These are phyloP conservation scores for Oryza australiensis DNA, from an alignment of 176 grass and related monocot genomes.

Conservation along the genomic window DNA sequence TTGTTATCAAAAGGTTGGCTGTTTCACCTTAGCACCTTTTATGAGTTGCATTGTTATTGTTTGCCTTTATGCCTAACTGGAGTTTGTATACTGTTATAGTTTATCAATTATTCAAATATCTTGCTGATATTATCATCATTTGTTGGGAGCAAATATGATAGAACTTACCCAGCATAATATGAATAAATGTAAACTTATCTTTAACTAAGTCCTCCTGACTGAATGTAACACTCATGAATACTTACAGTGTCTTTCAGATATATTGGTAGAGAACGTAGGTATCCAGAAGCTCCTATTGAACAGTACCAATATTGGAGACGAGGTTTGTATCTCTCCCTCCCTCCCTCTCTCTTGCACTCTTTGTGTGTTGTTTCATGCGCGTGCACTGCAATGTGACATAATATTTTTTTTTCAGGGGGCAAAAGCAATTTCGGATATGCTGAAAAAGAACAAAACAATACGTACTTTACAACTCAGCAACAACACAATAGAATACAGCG, in stretches of 20 bases:
- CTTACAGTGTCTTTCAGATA: slow-evolving; percentile 98
- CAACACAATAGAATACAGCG: slow-evolving; percentile 87
- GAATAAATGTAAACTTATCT: not conserved
- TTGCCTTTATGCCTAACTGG: slow-evolving; percentile 2
- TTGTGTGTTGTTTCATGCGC: not conserved
- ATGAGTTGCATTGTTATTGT: slow-evolving; percentile 19
- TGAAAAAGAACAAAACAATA: slow-evolving; percentile 87
- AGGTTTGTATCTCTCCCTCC: slow-evolving; percentile 46
- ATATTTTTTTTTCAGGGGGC: slow-evolving; percentile 65
- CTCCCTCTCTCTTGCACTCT: not conserved
- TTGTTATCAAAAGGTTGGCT: slow-evolving; percentile 13
- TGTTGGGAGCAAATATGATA: slow-evolving; percentile 8
- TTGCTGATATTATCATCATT: not conserved
- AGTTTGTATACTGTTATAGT: not conserved
- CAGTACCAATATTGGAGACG: slow-evolving; percentile 86
- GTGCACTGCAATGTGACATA: slow-evolving; percentile 1
- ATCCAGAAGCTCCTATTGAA: slow-evolving; percentile 94
- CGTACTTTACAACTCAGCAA: slow-evolving; percentile 85
- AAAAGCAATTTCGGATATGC: slow-evolving; percentile 79
- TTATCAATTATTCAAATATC: slow-evolving; percentile 23
- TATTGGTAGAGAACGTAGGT: slow-evolving; percentile 78
- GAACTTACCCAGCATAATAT: not conserved
- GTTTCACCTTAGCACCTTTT: not conserved
- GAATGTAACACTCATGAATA: slow-evolving; percentile 69
- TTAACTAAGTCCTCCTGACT: slow-evolving; percentile 9